phyloP scores from a whole-genome alignment of 495 filamentous ascomycete genomes.

The Letharia lupina region DNA sequence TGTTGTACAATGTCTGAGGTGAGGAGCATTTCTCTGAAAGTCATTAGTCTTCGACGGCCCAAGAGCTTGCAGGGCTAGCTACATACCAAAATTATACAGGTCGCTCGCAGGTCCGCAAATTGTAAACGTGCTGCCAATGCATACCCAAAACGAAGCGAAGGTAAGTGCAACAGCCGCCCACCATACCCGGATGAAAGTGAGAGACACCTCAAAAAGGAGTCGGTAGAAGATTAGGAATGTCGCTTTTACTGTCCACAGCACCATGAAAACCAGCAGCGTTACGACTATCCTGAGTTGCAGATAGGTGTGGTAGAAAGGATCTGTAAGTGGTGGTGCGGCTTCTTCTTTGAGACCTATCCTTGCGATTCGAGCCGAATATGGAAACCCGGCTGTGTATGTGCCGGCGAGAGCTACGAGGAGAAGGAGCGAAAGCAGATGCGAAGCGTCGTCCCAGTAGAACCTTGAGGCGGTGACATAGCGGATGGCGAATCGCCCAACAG shows the following conservation, averaged over 20 bases:
- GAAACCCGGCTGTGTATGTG: constrained; percentile 14
- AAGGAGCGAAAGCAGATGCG: constrained; percentile 14
- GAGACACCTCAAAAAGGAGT: constrained; percentile 17
- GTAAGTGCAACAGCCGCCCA: constrained; percentile 16
- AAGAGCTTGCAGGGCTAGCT: not conserved
- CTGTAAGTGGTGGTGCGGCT: constrained; percentile 11
- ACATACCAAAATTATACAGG: constrained; percentile 13
- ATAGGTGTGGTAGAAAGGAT: constrained; percentile 16
- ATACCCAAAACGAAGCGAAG: constrained; percentile 21
- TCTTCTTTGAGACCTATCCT: constrained; percentile 13
- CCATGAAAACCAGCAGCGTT: constrained; percentile 16
- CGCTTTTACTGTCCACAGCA: constrained; percentile 18
- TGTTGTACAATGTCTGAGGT: constrained; percentile 13
- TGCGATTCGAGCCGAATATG: constrained; percentile 14
- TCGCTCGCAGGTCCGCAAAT: constrained; percentile 17
- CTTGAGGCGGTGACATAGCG: constrained; percentile 14
- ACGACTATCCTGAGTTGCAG: constrained; percentile 12
- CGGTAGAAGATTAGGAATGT: constrained; percentile 21
- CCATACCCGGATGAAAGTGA: constrained; percentile 14
- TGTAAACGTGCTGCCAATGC: constrained; percentile 18
- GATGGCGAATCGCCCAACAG: constrained; percentile 16
- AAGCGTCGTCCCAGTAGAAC: constrained; percentile 19
- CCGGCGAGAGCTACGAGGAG: constrained; percentile 17
- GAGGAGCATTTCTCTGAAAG: constrained; percentile 11
- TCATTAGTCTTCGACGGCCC: not conserved